phyloP scores from a whole-genome alignment of 148 eudicot genomes.

The Tetragonia tetragonoides region DNA sequence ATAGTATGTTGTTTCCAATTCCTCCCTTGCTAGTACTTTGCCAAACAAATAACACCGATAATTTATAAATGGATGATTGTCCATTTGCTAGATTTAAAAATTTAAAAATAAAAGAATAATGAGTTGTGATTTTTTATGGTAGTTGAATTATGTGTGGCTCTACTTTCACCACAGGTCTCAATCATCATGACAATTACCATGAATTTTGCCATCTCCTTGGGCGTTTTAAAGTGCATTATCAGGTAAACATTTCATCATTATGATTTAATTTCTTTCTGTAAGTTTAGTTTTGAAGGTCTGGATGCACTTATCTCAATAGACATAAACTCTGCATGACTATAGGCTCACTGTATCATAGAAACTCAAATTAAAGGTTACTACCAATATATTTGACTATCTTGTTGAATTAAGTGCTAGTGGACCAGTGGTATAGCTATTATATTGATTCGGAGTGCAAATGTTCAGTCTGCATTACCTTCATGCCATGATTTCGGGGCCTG shows the following conservation, averaged over 20 bases:
- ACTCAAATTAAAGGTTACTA: neutral
- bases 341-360: neutral
- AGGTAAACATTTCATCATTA: slow-evolving; percentile 44
- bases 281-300: neutral
- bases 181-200: slow-evolving; percentile 92
- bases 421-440: neutral
- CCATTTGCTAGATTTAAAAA: too few species aligned
- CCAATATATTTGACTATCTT: neutral
- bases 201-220: slow-evolving; percentile 96
- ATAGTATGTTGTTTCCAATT: neutral
- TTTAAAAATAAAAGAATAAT: too few species aligned
- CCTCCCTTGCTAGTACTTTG: too few species aligned
- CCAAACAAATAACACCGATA: too few species aligned
- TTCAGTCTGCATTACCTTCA: neutral
- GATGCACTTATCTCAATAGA: neutral
- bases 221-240: slow-evolving; percentile 76
- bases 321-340: neutral
- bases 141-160: slow-evolving; percentile 13
- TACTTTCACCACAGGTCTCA: slow-evolving; percentile 58
- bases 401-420: neutral
- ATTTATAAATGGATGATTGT: too few species aligned
- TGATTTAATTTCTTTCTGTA: neutral
- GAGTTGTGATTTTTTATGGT: neutral
- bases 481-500: neutral
- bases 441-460: neutral